Evolutionary conservation across 768 basidiomycete genomes (phyloP).

Genomic region (Psilocybe subaeruginosa): DNA sequence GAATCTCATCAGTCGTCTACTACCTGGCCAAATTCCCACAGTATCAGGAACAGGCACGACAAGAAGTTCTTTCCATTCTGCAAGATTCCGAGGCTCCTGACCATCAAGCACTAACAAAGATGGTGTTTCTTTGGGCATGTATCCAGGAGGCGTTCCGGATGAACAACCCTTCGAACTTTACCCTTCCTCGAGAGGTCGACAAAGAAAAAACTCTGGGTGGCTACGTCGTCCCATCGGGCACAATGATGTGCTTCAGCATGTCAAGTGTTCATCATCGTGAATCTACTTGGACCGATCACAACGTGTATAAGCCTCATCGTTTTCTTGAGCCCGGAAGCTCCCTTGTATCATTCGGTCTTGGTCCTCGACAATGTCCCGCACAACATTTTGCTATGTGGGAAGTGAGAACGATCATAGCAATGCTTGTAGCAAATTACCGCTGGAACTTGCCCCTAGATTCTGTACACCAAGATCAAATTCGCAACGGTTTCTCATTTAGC

Average conservation of each 20-base stretch:
- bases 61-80: no score
- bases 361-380: constrained; percentile 1
- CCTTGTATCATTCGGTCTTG: background rate
- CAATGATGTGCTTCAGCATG: background rate
- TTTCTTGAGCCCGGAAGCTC: background rate
- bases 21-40: no score
- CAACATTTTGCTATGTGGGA: constrained; percentile 4
- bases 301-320: background rate
- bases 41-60: no score
- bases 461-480: no score
- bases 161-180: background rate
- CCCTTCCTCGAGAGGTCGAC: background rate
- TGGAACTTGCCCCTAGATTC: background rate
- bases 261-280: background rate
- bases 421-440: background rate
- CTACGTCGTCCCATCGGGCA: background rate
- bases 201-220: background rate
- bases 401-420: background rate
- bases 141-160: constrained; percentile 1
- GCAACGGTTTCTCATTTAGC: no score
- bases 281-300: background rate
- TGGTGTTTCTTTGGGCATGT: constrained; percentile 1
- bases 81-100: background rate
- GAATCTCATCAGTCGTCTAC: no score
- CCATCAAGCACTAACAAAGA: background rate